Evolutionary conservation across 1,284 basidiomycete species (phyloP), one percentile per base, ranked within the genome.

Genomic region (Nidula niveotomentosa): DNA sequence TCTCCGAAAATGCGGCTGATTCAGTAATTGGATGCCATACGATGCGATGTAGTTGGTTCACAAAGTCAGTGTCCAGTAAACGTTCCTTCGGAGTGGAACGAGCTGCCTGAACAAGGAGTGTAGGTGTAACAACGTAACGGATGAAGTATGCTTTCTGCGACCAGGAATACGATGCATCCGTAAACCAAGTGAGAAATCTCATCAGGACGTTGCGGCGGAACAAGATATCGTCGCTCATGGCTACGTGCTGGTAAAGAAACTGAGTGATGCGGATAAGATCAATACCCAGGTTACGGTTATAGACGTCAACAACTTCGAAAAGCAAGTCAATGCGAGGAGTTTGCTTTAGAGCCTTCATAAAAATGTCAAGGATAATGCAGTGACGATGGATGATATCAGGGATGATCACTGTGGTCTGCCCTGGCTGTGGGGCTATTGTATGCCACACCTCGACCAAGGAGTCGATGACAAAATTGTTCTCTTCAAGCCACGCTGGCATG

Each of bases 181-280:
- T 84, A 70, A 96, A 94, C 79, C 94, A 90, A 46, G 84, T 82
- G 56, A 97, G 76, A 73, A 98, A 99, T 56, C 91, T 88, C 66
- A 86, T 79, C 49, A 99, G 77, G 53, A 98, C 78, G 58, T 92
- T 91, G 44, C 92, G 85, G 53, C 91, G 90, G 74, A 94, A 94
- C 35, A 80, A 69, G 8, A 80, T 62, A 60, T 86, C 79, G 13
- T 80, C 74, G 59, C 75, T 85, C 66, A 87, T 65, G 65, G 94
- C 91, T 36, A 97, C 89, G 61, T 94, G 91, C 35, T 84, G 77
- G 68, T 96, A 96, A 15, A 99, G 82, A 77, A 98, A 98, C 57
- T 90, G 87, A 0, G 91, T 88, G n/a, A 92, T 77, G 50, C 79
- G 82, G 33, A 93, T 85, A 43, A 93, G 77, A 66, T 99, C 95